Base-by-base conservation (phyloP, 164 flowering plant species). In the Pachysandra terminalis region DNA sequence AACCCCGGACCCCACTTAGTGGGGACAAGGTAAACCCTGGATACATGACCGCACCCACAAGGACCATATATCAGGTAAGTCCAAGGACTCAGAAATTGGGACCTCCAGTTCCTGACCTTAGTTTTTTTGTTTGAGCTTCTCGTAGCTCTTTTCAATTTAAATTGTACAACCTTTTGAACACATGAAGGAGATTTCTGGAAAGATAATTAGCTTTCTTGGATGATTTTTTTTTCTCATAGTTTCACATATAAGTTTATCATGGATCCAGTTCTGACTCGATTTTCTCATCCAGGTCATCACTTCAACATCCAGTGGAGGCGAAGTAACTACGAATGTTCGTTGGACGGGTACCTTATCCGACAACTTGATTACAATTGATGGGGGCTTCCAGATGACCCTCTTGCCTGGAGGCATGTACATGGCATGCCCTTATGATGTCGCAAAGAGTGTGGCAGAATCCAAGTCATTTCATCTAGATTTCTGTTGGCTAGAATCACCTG, bases 351-450 rank as follows among this genome's bases (percentile, higher is more conserved):
- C 70, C 45, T 61, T 81, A 41, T 75, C 83, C 0, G 80, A 81
- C 52, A 87, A 90, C 75, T 57, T 84, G 76, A 67, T 90, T 35
- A 85, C 73, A 26, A 90, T 89, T 65, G 93, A 87, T 54, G 85
- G 86, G 54, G 96, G 94, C 62, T 95, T 72, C 70, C 94, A 89
- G 74, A 61, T 85, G 64, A 87, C 83, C 15, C 61, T 95, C n/a
- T 75, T 95, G 70, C 98, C 97, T 14, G 96, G 94, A 58, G 97
- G 94, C 61, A 92, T 92, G 84, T 89, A 86, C 82, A 85, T 92
- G 87, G 97, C 93, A 58, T 91, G 86, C 71, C 98, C 96, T 0
- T 70, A 78, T 64, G 82, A 92, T 71, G 70, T 92, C 23, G 79
- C 85, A 26, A 90, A 85, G 68, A 81, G 83, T 57, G 86, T 92